These are phyloP conservation scores for Botrytis aclada DNA, from an alignment of 2,329 filamentous ascomycete genomes.

Conservation along the genomic window DNA sequence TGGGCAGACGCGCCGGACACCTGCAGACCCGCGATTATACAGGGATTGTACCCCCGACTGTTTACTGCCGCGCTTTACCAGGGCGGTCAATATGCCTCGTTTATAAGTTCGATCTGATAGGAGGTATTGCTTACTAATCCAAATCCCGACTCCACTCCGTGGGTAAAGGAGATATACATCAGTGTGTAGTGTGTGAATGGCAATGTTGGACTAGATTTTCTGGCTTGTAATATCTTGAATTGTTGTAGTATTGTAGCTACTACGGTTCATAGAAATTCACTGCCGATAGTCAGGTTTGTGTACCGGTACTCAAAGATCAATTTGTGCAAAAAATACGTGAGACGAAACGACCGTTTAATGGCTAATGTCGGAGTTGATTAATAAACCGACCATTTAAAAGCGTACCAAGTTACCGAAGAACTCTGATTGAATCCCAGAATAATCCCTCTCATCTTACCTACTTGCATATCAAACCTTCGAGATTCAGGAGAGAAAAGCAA, in stretches of 20 bases:
- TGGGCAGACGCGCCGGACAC: conserved; percentile 6
- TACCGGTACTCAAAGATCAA: not conserved
- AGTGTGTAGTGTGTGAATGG: not conserved
- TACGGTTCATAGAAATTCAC: not conserved
- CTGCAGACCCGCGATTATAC: not conserved
- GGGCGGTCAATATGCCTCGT: not conserved
- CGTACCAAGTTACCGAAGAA: not conserved
- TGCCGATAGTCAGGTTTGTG: not conserved
- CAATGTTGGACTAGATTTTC: not conserved
- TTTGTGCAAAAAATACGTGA: not conserved
- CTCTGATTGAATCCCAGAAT: not conserved
- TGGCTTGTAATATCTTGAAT: not conserved
- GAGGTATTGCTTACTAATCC: not conserved
- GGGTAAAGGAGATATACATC: not conserved
- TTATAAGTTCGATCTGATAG: not conserved
- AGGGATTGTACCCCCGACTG: not conserved
- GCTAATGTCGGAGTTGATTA: not conserved
- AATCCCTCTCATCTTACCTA: not conserved
- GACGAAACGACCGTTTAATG: not conserved
- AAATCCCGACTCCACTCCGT: not conserved
- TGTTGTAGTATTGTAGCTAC: too few relatives aligned
- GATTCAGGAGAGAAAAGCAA: not conserved
- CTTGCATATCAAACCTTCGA: not conserved
- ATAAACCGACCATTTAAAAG: not conserved
- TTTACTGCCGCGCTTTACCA: not conserved